Conservation (phyloP, 1,139 yeast species). For the Suhomyces panamericanus region DNA sequence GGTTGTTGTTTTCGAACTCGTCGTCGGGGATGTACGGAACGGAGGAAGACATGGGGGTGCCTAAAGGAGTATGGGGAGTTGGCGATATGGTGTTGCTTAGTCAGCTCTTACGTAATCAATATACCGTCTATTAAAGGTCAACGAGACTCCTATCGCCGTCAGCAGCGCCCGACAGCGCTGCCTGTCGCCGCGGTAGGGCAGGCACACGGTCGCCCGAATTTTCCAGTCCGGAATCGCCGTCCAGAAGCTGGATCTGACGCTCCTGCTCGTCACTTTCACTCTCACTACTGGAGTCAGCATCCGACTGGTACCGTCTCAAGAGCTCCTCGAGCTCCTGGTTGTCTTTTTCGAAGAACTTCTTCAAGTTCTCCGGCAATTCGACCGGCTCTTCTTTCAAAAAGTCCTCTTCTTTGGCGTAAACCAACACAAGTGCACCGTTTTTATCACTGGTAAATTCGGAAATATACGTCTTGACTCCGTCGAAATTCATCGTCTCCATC, state of each 20-base stretch:
- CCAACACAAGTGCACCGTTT: conserved; percentile 20
- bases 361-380: conserved; percentile 16
- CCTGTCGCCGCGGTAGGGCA: not conserved
- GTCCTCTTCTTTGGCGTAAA: conserved; percentile 21
- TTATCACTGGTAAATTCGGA: conserved; percentile 18
- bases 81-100: not conserved
- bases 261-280: not conserved
- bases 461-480: conserved; percentile 20
- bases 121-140: not conserved
- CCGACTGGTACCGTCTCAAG: conserved; percentile 2
- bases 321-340: conserved; percentile 15
- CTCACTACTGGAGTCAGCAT: conserved; percentile 3
- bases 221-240: conserved; percentile 4
- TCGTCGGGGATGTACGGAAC: conserved; percentile 61
- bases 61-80: not conserved
- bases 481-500: conserved; percentile 24
- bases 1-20: conserved; percentile 65
- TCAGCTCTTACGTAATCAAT: not conserved
- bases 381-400: conserved; percentile 9
- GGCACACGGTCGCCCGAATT: not conserved
- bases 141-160: not conserved
- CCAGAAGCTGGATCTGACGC: not conserved
- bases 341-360: conserved; percentile 21
- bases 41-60: conserved; percentile 48
- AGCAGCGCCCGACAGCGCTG: not conserved